Evolutionary conservation across 2,329 filamentous ascomycete species (phyloP).

Genomic region (Aspergillus calidoustus): DNA sequence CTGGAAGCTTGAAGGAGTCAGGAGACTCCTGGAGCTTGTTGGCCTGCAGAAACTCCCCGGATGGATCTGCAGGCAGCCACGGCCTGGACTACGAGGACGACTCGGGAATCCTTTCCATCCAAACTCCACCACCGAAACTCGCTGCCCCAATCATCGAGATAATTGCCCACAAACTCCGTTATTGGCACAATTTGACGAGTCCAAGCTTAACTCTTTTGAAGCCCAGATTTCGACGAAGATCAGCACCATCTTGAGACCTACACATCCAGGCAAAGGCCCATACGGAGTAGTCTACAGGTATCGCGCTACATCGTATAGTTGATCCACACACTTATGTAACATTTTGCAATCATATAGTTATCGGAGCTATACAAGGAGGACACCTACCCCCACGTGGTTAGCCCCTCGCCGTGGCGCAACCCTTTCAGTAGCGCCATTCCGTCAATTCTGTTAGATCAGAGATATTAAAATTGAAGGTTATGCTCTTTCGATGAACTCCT

Average conservation of each 20-base stretch:
- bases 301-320: not conserved
- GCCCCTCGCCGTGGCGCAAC: not conserved
- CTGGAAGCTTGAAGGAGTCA: not conserved
- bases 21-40: not conserved
- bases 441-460: not conserved
- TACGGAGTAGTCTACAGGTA: not conserved
- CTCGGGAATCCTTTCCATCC: not conserved
- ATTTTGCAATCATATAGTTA: not conserved
- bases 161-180: not conserved
- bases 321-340: not conserved
- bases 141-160: not conserved
- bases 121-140: not conserved
- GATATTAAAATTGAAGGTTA: not conserved
- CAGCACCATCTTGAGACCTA: not conserved
- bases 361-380: not conserved
- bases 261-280: not conserved
- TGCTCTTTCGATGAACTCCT: not conserved
- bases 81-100: not conserved
- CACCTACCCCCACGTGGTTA: not conserved
- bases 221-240: not conserved
- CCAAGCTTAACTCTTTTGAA: not conserved
- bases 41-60: constrained; percentile 3
- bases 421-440: not conserved
- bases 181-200: not conserved
- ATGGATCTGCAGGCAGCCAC: constrained; percentile 5